Evolutionary conservation across 345 rosid genomes (phyloP), one percentile per base, ranked within the genome.

Genomic region (Iberis pinnata): DNA sequence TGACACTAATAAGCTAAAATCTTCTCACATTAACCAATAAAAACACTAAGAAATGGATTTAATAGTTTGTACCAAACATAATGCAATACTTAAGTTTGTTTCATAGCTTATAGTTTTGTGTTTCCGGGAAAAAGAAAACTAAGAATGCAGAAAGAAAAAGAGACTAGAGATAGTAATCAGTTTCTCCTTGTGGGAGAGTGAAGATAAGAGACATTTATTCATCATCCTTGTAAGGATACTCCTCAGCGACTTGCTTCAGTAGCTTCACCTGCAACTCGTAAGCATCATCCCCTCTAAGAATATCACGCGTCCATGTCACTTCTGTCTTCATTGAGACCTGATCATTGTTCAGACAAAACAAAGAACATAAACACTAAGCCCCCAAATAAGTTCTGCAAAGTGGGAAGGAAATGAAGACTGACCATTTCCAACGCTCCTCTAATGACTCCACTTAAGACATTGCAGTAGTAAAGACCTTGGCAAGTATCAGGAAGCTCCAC

Each of bases 261-360:
- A 87, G 84, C 69, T 84, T 90, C 74, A 84, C 93, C 73, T 84
- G 93, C 72, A 82, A 67, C 80, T 87, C 95, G 36, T 75, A 83
- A 7, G 80, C 86, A 74, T 81, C 95, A 48, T 83, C 95, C 29
- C 98, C 95, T 26, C 83, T 63, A 47, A 92, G 88, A 78, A 78
- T 74, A 54, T 87, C 89, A 2, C 83, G 80, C 12, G 76, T 67
- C 93, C 98, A 88, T 24, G 86, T 75, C 22, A 88, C 84, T 78
- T 88, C 95, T 25, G 93, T 81, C 85, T 84, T 92, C 98, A 88
- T 84, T 35, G 98, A 85, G 36, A 83, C 98, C 98, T 92, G 10
- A 36, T n/a, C 35, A 55, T 20, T 12, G 9, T 26, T 14, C 47
- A 43, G 18, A 9, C 18, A 15, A 12, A 8, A 1, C 18, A 8